These are phyloP conservation scores for Colletotrichum sojae DNA, from an alignment of 2,329 filamentous ascomycete genomes.

Conservation along the genomic window DNA sequence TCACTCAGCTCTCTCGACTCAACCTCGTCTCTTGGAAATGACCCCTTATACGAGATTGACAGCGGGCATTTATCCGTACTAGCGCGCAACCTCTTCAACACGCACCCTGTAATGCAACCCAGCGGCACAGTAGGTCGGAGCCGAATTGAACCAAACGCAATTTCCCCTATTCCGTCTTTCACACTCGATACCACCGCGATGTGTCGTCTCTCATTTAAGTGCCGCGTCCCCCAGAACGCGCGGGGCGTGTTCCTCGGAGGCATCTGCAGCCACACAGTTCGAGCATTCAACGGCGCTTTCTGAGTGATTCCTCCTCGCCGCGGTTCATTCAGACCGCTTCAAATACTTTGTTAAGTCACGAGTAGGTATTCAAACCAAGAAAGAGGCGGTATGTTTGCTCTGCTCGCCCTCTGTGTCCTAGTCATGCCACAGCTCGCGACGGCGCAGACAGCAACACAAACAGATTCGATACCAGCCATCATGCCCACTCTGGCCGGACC, in stretches of 20 bases:
- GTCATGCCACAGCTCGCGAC: not conserved
- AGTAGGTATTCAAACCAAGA: not conserved
- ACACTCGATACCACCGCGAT: not conserved
- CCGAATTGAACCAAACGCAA: not conserved
- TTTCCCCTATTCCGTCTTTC: not conserved
- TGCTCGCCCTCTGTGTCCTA: not conserved
- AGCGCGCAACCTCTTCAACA: not conserved
- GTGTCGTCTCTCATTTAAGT: not conserved
- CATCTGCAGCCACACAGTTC: too few species aligned
- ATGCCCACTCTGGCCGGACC: conserved; percentile 28
- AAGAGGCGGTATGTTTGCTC: not conserved
- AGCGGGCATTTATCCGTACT: not conserved
- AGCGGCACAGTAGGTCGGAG: conserved; percentile 5
- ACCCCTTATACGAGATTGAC: not conserved
- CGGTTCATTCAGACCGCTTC: not conserved
- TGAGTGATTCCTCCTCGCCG: not conserved
- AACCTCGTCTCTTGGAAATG: not conserved
- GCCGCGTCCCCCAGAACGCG: not conserved
- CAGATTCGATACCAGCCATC: conserved; percentile 8
- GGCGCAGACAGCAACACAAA: conserved; percentile 1
- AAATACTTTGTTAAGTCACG: not conserved
- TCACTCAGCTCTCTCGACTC: not conserved
- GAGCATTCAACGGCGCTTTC: too few species aligned
- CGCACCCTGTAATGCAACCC: conserved; percentile 1
- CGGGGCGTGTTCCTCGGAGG: not conserved